Conservation (phyloP, 2,329 filamentous ascomycete species). For the Beauveria australis region DNA sequence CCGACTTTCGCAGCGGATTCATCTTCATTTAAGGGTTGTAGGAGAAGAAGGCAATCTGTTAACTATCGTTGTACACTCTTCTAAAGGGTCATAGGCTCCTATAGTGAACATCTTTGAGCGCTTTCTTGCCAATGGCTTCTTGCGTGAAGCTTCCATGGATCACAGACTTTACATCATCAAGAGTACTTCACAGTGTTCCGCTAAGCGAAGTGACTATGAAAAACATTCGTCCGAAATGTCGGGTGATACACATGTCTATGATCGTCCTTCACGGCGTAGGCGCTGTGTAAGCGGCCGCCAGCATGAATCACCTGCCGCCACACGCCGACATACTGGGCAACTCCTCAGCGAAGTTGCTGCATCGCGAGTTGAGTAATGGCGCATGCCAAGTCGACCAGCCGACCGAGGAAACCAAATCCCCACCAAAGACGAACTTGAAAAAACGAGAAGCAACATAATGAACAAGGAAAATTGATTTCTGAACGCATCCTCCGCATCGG, state of each 20-base stretch:
- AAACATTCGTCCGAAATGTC: neutral
- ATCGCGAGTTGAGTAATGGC: neutral
- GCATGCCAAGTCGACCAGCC: neutral
- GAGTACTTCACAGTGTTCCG: neutral
- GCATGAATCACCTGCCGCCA: too few species aligned
- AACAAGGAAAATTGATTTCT: constrained; percentile 9
- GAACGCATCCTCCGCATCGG: constrained; percentile 7
- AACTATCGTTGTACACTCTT: constrained; percentile 7
- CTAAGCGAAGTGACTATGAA: neutral
- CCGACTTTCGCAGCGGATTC: neutral
- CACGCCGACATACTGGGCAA: neutral
- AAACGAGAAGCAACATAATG: constrained; percentile 23
- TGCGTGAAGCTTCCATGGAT: neutral
- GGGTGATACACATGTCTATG: neutral
- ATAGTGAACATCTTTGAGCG: neutral
- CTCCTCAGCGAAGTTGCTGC: neutral
- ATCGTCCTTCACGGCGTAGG: neutral
- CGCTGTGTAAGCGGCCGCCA: neutral
- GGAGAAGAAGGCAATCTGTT: constrained; percentile 1
- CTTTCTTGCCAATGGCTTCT: neutral
- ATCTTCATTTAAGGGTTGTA: neutral
- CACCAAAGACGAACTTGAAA: constrained; percentile 15
- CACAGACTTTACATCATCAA: neutral
- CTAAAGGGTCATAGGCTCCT: neutral
- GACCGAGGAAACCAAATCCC: constrained; percentile 16